phyloP scores from a whole-genome alignment of 441 rosid genomes.

The Croton laevigatus region DNA sequence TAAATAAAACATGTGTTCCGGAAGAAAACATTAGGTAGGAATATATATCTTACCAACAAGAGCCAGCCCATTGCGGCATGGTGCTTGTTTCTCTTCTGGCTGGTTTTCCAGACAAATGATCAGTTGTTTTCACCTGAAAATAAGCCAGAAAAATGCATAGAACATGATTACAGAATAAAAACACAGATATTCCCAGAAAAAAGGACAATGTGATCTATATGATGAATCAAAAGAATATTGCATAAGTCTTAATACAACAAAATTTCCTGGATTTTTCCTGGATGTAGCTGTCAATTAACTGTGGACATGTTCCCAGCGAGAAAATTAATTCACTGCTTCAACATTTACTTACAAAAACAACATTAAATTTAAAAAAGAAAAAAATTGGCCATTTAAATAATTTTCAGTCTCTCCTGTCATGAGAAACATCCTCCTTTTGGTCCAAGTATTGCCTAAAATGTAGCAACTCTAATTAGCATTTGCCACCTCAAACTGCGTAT shows the following conservation, averaged over 20 bases:
- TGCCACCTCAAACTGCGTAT: background rate
- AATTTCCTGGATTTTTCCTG: background rate
- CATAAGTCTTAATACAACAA: constrained; percentile 1
- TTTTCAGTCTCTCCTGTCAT: background rate
- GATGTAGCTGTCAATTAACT: background rate
- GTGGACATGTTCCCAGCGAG: background rate
- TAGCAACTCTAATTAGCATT: background rate
- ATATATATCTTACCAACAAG: constrained; percentile 76
- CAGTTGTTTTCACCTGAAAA: constrained; percentile 62
- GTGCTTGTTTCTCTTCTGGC: constrained; percentile 94
- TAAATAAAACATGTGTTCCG: background rate
- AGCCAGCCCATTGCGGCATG: constrained; percentile 99
- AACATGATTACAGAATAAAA: background rate
- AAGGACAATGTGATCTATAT: background rate
- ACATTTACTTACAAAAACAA: background rate
- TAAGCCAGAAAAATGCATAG: constrained; percentile 11
- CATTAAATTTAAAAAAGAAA: background rate
- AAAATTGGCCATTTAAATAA: background rate
- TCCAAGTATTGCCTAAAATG: background rate
- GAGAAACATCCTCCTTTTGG: background rate
- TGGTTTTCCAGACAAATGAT: constrained; percentile 69
- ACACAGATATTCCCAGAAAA: constrained; percentile 10
- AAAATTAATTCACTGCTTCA: background rate
- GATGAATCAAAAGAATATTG: background rate
- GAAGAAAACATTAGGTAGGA: constrained; percentile 3